Base-by-base conservation (phyloP, 345 rosid genomes). In the Trapa incisa region DNA sequence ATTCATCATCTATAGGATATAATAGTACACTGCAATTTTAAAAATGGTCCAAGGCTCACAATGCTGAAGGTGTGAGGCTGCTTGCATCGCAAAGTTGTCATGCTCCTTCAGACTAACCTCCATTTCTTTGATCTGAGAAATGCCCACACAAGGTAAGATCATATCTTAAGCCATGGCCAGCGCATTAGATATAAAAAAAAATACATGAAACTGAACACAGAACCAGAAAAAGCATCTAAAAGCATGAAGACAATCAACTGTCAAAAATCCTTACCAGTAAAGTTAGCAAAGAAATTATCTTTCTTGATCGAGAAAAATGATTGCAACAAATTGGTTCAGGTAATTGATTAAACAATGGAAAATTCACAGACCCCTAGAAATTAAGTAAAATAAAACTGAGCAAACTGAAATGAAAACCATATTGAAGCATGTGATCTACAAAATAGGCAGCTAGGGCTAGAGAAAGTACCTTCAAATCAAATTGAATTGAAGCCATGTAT, bases 41-140 rank as follows among this genome's bases (percentile, higher is more conserved):
- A 64, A 13, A 9, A 63, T 33, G 53, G 58, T 22, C 14, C 45
- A 11, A 10, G 66, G 82, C 95, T 86, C 71, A 86, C 92, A 87
- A 38, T 76, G 67, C 77, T 90, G 85, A 56, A 67, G 68, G 60
- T 81, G 76, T 61, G 75, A 22, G 45, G 92, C 75, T 69, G 87
- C 85, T 74, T 85, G 83, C 67, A 80, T 73, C 36, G 96, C 97
- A 50, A 47, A 36, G 76, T 86, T 90, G 80, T 85, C 81, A 29
- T 83, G 85, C 75, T 88, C 86, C 80, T 86, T 93, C 81, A 90
- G 68, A 77, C 68, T 75, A 71, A 77, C 65, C 77, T 88, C 98
- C 65, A 79, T 68, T 71, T 83, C 96, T 79, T 84, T 78, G 67
- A 93, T 84, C 94, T 88, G 67, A 74, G 53, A 65, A 45, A 58